Evolutionary conservation across 2,329 filamentous ascomycete genomes (phyloP), one percentile per base, ranked within the genome.

Genomic region (Berkeleyomyces basicola): DNA sequence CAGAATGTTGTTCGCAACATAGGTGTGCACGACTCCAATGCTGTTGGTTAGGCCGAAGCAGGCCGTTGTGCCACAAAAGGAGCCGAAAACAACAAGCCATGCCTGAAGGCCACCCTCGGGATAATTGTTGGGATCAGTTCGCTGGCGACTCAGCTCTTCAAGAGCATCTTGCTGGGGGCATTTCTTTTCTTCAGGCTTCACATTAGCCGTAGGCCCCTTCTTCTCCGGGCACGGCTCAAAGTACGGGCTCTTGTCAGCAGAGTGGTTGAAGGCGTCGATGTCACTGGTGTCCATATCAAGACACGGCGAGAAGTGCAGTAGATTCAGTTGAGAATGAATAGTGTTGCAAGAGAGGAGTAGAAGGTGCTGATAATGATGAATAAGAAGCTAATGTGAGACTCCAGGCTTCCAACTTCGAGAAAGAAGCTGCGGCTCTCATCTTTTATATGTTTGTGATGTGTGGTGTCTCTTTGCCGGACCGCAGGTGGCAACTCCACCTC

Each of bases 11-110:
- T 78, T 80, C 40, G 82, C 78, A 65, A 95, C 81, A 72, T 92
- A 92, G 11, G 86, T 81, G 73, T 92, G 85, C 72, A 91, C 87
- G 0, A 86, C 85, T 42, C 86, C 87, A n/a, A 87, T 78, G 65
- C 81, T 82, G 72, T 88, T 87, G 77, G 90, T 84, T 67, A 89
- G 77, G 0, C 88, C 88, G 64, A 90, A 84, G 4, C 82, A 80
- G 7, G 83, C 84, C 62, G 85, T 74, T 72, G 90, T 83, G 36
- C 84, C 84, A 67, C 81, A 82, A 72, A 90, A 91, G 6, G 83
- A 85, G 31, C 87, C 88, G n/a, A 89, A 74, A 1, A 92, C 86
- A 7, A 91, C 87, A 4, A 86, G 77, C 86, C 88, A 92, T 61
- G 83, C 87, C 68, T 79, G 72, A 4, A 80, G 71, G 4, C 88